Conservation (phyloP, 495 filamentous ascomycete species). For the Chaetomium fimeti region DNA sequence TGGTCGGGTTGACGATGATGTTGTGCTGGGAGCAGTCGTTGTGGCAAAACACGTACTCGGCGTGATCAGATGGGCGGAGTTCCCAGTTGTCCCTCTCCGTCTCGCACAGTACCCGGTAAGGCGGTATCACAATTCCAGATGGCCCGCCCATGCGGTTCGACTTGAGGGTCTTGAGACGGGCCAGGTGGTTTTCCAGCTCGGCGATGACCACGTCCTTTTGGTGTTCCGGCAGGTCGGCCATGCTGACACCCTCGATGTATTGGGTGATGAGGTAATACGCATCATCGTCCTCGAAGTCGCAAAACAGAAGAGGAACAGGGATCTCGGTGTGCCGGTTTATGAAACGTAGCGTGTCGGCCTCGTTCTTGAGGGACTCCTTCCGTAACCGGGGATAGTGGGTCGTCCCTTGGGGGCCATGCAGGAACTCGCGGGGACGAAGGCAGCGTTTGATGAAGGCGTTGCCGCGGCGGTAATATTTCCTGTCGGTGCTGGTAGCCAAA, state of each 20-base stretch:
- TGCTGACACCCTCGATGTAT: slow-evolving; percentile 20
- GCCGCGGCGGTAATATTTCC: slow-evolving; percentile 16
- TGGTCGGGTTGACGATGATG: slow-evolving; percentile 20
- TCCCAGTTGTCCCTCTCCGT: slow-evolving; percentile 17
- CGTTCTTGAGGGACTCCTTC: slow-evolving; percentile 15
- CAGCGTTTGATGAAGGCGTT: slow-evolving; percentile 22
- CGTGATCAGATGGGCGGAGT: slow-evolving; percentile 1
- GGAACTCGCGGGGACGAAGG: slow-evolving; percentile 13
- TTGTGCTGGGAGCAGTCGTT: slow-evolving; percentile 22
- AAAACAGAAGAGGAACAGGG: slow-evolving; percentile 16
- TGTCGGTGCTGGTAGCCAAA: slow-evolving; percentile 10
- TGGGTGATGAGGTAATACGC: slow-evolving; percentile 21
- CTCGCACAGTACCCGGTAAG: slow-evolving; percentile 18
- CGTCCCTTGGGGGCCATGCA: neutral
- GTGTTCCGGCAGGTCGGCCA: slow-evolving; percentile 17
- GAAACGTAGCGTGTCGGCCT: slow-evolving; percentile 19
- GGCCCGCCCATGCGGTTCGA: slow-evolving; percentile 20
- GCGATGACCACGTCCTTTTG: slow-evolving; percentile 12
- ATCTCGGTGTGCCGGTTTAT: slow-evolving; percentile 13
- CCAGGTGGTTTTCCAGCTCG: slow-evolving; percentile 15
- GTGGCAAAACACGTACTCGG: slow-evolving; percentile 22
- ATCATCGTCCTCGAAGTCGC: slow-evolving; percentile 22
- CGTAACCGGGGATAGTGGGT: slow-evolving; percentile 9
- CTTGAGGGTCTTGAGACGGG: slow-evolving; percentile 13
- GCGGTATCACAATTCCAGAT: slow-evolving; percentile 18